Conservation (phyloP, 352 stramenopile species). For the Phytopythium delawarense region DNA sequence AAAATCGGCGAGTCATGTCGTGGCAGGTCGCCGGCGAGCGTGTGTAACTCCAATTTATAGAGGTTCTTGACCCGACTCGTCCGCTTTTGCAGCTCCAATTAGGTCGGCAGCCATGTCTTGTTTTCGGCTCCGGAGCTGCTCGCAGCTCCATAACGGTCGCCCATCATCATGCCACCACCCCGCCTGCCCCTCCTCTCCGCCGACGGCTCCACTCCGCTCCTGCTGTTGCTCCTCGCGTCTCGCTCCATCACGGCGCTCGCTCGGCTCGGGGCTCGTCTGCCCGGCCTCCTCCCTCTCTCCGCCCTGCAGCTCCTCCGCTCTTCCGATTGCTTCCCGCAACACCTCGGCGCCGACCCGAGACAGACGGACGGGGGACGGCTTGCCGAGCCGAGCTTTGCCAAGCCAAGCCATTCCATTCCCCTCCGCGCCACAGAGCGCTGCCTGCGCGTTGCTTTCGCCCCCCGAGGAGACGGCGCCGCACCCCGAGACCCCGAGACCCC, state of each 20-base stretch:
- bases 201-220: no score
- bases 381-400: not conserved
- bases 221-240: not conserved
- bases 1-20: not conserved
- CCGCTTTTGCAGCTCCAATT: not conserved
- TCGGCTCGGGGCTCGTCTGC: not conserved
- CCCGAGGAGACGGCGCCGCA: no score
- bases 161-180: no score
- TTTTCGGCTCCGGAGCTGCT: not conserved
- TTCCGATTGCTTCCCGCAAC: not conserved
- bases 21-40: not conserved
- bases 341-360: not conserved
- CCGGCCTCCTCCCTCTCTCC: not conserved
- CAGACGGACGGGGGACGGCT: not conserved
- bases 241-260: not conserved
- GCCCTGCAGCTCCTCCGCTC: not conserved
- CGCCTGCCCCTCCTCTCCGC: not conserved
- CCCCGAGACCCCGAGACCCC: no score
- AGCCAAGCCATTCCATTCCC: not conserved
- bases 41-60: not conserved
- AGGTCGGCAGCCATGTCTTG: not conserved
- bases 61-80: conserved; percentile 1
- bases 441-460: no score
- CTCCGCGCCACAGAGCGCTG: not conserved
- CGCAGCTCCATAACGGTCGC: not conserved